Conservation (phyloP, 345 rosid species). For the Corymbia maculata region DNA sequence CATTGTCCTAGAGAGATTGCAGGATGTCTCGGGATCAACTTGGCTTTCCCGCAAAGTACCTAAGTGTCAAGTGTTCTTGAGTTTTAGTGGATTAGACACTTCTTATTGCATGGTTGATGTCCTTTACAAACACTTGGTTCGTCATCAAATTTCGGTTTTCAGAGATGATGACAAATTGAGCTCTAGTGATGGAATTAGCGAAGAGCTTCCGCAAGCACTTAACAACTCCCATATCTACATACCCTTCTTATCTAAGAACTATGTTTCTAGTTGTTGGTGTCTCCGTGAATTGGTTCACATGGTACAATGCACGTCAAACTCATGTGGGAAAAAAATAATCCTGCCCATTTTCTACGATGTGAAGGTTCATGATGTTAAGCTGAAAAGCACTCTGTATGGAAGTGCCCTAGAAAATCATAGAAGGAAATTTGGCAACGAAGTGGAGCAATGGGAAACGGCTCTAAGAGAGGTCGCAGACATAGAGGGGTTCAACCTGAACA, state of each 20-base stretch:
- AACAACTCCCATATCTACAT: not conserved
- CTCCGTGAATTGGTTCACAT: not conserved
- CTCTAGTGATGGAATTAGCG: not conserved
- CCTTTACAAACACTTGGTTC: not conserved
- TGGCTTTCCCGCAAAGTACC: not conserved
- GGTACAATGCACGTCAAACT: not conserved
- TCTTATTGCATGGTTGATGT: not conserved
- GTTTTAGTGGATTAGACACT: rapidly evolving
- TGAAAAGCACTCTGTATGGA: not conserved
- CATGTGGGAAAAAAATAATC: not conserved
- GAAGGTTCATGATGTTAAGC: not conserved
- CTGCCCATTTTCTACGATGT: not conserved
- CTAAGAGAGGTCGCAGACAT: rapidly evolving
- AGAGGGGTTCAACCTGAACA: rapidly evolving
- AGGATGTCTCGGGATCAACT: rapidly evolving
- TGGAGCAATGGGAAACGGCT: not conserved
- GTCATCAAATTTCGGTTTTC: not conserved
- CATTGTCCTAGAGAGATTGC: not conserved
- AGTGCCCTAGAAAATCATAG: not conserved
- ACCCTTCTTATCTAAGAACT: no score
- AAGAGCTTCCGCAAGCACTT: rapidly evolving
- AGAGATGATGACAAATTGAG: not conserved
- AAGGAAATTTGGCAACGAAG: rapidly evolving
- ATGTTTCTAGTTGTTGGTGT: not conserved
- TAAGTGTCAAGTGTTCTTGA: not conserved